Evolutionary conservation across 805 yeast genomes (phyloP).

Genomic region (Metschnikowia dekortorum): DNA sequence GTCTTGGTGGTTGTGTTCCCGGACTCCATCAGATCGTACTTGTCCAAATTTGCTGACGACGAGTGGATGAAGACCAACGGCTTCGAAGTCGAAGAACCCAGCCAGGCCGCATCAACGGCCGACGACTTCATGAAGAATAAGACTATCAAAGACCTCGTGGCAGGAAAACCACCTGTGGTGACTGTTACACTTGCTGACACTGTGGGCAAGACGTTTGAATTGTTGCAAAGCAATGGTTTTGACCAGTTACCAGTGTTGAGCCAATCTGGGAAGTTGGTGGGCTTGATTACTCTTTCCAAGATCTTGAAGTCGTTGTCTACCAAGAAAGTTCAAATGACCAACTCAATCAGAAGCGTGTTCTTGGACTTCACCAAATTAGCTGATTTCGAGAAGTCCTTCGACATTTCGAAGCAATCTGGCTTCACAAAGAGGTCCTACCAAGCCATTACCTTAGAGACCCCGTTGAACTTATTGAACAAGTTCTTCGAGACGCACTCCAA

Average conservation of each 20-base stretch:
- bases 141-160: constrained; percentile 62
- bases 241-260: constrained; percentile 81
- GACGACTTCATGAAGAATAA: constrained; percentile 36
- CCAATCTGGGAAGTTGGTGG: constrained; percentile 58
- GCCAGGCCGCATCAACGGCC: constrained; percentile 39
- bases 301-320: constrained; percentile 64
- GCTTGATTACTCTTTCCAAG: constrained; percentile 72
- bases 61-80: constrained; percentile 85
- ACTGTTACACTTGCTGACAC: constrained; percentile 60
- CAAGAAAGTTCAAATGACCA: constrained; percentile 51
- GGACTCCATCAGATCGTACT: constrained; percentile 80
- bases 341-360: constrained; percentile 55
- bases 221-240: constrained; percentile 70
- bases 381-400: constrained; percentile 60
- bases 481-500: constrained; percentile 83
- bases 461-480: constrained; percentile 62
- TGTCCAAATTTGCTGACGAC: constrained; percentile 84
- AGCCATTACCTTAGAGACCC: constrained; percentile 60
- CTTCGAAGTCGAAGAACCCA: constrained; percentile 52
- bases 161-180: constrained; percentile 69
- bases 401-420: constrained; percentile 51
- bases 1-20: constrained; percentile 79
- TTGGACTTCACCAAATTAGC: constrained; percentile 71
- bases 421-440: constrained; percentile 63
- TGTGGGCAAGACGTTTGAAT: constrained; percentile 60